phyloP scores from a whole-genome alignment of 1,139 yeast species.

The Scheffersomyces insectosa region DNA sequence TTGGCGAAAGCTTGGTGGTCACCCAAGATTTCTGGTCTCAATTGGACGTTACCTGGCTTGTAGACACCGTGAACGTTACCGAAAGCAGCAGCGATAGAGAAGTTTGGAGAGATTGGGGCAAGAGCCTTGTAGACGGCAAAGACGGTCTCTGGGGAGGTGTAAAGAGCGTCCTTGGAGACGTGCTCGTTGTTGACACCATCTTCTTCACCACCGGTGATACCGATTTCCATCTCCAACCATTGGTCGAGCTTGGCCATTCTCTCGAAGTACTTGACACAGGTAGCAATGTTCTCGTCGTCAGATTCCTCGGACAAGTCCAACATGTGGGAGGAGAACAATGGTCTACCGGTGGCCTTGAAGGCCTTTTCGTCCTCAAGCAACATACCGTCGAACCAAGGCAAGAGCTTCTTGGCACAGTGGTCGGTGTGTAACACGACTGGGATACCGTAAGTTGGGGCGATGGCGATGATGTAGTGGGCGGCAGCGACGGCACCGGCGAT shows the following conservation, averaged over 20 bases:
- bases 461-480: slow-evolving; percentile 94
- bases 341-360: slow-evolving; percentile 84
- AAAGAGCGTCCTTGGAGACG: slow-evolving; percentile 82
- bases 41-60: slow-evolving; percentile 97
- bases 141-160: slow-evolving; percentile 96
- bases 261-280: slow-evolving; percentile 92
- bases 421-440: slow-evolving; percentile 98
- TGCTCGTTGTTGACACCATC: slow-evolving; percentile 99
- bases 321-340: slow-evolving; percentile 98
- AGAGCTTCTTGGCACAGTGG: slow-evolving; percentile 97
- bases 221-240: slow-evolving; percentile 99
- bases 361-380: slow-evolving; percentile 93
- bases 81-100: slow-evolving; percentile 99
- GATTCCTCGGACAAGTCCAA: slow-evolving; percentile 96
- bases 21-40: slow-evolving; percentile 91
- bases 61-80: slow-evolving; percentile 99
- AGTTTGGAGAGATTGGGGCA: slow-evolving; percentile 91
- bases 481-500: slow-evolving; percentile 97
- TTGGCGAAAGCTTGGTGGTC: slow-evolving; percentile 90
- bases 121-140: slow-evolving; percentile 88
- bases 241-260: slow-evolving; percentile 94
- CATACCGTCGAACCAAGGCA: slow-evolving; percentile 99
- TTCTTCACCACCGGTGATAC: slow-evolving; percentile 99
- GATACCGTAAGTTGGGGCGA: slow-evolving; percentile 95
- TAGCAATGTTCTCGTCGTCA: slow-evolving; percentile 92